phyloP scores from a whole-genome alignment of 805 yeast genomes.

The Candida railenensis region DNA sequence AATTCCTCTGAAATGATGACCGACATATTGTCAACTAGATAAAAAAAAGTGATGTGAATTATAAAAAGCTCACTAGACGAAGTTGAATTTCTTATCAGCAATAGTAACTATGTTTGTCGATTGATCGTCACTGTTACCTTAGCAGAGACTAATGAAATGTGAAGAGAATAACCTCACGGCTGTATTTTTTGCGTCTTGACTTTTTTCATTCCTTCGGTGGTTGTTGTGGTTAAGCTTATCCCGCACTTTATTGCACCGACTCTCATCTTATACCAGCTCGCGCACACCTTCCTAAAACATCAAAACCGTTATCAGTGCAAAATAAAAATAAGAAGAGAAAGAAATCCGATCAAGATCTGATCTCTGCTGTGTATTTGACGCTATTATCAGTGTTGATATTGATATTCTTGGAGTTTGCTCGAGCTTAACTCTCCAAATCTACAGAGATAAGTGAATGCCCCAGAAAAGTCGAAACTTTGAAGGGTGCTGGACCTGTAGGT shows the following conservation, averaged over 20 bases:
- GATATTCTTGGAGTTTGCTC: no score
- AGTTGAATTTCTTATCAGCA: neutral
- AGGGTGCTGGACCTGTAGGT: conserved; percentile 59
- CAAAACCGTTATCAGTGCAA: neutral
- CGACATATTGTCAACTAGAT: neutral
- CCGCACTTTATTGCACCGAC: no score
- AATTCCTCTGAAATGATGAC: conserved; percentile 19
- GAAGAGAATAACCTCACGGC: no score
- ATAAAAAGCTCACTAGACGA: no score
- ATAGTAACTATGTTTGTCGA: neutral
- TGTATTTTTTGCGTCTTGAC: no score
- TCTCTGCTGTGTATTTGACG: no score
- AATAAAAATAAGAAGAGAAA: neutral
- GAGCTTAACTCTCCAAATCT: neutral
- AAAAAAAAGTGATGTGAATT: no score
- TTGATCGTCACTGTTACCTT: neutral
- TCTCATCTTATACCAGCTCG: neutral
- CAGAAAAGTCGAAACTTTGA: conserved; percentile 37
- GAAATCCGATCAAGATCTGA: no score
- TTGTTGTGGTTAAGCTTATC: no score
- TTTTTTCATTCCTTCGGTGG: neutral
- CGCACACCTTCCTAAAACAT: neutral
- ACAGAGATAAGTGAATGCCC: conserved; percentile 13
- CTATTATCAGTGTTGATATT: no score
- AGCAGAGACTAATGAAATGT: no score